These are phyloP conservation scores for Sporothrix euskadiensis DNA, from an alignment of 2,329 filamentous ascomycete genomes.

Conservation along the genomic window DNA sequence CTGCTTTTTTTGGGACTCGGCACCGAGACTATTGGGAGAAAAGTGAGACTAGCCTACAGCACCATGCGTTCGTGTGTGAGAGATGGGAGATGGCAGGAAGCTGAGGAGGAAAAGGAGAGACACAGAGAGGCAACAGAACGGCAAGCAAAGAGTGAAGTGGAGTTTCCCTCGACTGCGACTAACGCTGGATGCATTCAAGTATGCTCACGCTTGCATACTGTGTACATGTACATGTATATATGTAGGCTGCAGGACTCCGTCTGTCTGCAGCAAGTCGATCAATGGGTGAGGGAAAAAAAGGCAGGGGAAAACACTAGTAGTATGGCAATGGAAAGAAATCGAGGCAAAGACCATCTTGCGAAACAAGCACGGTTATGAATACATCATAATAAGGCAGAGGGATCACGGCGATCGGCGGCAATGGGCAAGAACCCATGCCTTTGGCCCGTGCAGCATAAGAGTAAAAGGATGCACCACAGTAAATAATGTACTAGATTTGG, in stretches of 20 bases:
- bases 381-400: background rate
- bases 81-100: background rate
- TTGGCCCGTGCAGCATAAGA: background rate
- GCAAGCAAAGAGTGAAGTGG: background rate
- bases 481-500: background rate
- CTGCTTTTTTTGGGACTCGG: background rate
- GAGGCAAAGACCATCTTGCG: background rate
- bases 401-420: background rate
- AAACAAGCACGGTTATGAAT: background rate
- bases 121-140: background rate
- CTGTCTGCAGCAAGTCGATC: background rate
- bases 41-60: background rate
- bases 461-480: background rate
- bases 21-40: slow-evolving; percentile 13
- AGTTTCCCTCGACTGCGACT: background rate
- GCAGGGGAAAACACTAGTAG: background rate
- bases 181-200: background rate
- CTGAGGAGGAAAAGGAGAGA: background rate
- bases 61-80: background rate
- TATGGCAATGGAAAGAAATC: background rate
- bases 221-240: too few species aligned
- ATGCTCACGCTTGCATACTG: background rate
- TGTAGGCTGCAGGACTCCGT: background rate
- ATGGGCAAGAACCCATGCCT: background rate
- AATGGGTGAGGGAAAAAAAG: background rate